Evolutionary conservation across 768 basidiomycete genomes (phyloP).

Genomic region (Mycena amicta): DNA sequence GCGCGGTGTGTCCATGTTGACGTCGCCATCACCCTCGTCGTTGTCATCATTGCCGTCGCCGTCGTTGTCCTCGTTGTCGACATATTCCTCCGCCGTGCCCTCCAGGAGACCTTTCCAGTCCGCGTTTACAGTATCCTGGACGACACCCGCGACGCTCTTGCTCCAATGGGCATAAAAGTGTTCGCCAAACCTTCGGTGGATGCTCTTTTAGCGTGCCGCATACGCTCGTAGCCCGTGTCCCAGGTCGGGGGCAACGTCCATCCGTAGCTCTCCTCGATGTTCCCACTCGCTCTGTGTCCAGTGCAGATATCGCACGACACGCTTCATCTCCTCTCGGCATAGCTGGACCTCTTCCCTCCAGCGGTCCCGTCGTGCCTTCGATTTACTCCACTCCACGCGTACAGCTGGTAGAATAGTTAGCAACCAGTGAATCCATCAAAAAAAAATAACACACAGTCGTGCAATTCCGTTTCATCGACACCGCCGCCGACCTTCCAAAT

Average conservation of each 20-base stretch:
- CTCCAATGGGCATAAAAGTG: not conserved
- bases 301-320: not conserved
- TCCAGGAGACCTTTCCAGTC: not conserved
- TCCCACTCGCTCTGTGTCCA: slow-evolving; percentile 8
- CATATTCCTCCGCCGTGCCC: not conserved
- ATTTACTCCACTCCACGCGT: slow-evolving; percentile 27
- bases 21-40: too few species aligned
- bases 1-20: too few species aligned
- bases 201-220: not conserved
- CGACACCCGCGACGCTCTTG: not conserved
- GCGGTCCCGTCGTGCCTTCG: slow-evolving; percentile 7
- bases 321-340: slow-evolving; percentile 24
- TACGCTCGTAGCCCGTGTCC: slow-evolving; percentile 2
- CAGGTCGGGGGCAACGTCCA: not conserved
- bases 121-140: not conserved
- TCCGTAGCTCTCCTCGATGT: not conserved
- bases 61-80: not conserved
- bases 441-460: slow-evolving; percentile 9
- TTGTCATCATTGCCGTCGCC: not conserved
- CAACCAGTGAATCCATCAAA: not conserved
- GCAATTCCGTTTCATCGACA: slow-evolving; percentile 1
- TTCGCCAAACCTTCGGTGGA: not conserved
- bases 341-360: slow-evolving; percentile 28
- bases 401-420: slow-evolving; percentile 4
- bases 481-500: slow-evolving; percentile 10